Evolutionary conservation across 176 grass and related monocot species (phyloP).

Genomic region (Aegilops sharonensis): DNA sequence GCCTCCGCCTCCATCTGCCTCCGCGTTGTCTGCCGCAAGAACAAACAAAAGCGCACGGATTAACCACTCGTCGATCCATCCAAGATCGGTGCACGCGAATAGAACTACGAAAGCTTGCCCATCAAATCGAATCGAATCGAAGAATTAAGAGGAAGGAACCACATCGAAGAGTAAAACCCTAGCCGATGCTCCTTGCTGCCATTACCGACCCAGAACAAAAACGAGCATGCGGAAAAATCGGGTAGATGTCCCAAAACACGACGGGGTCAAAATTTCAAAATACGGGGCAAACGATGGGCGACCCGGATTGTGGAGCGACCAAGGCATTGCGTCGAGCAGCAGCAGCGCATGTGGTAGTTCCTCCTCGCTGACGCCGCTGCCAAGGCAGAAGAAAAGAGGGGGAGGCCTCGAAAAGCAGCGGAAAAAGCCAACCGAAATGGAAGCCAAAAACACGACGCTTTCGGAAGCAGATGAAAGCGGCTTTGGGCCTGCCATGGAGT

Average conservation of each 20-base stretch:
- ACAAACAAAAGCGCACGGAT: neutral
- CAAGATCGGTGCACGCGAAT: neutral
- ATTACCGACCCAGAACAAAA: neutral
- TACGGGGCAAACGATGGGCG: neutral
- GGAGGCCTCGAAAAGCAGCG: neutral
- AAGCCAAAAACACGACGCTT: slow-evolving; percentile 7
- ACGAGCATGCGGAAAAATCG: neutral
- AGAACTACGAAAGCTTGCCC: neutral
- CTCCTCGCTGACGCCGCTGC: too few species aligned
- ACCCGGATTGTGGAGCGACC: neutral
- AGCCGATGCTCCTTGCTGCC: neutral
- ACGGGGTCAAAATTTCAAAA: neutral
- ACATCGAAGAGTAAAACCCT: neutral
- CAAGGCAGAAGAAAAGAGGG: neutral
- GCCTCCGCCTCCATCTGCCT: slow-evolving; percentile 40
- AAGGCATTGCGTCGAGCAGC: neutral
- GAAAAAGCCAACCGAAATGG: neutral
- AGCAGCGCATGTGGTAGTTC: slow-evolving; percentile 6
- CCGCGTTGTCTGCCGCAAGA: slow-evolving; percentile 6
- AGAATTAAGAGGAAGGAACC: neutral
- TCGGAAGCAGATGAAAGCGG: neutral
- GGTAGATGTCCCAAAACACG: neutral
- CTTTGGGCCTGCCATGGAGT: neutral
- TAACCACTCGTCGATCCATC: neutral
- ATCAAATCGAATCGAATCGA: neutral